Percentiles rank a stretch among this genome's conserved stretches.
Conservation (phyloP, 2,329 filamentous ascomycete genomes). For the Curvularia sp. region DNA sequence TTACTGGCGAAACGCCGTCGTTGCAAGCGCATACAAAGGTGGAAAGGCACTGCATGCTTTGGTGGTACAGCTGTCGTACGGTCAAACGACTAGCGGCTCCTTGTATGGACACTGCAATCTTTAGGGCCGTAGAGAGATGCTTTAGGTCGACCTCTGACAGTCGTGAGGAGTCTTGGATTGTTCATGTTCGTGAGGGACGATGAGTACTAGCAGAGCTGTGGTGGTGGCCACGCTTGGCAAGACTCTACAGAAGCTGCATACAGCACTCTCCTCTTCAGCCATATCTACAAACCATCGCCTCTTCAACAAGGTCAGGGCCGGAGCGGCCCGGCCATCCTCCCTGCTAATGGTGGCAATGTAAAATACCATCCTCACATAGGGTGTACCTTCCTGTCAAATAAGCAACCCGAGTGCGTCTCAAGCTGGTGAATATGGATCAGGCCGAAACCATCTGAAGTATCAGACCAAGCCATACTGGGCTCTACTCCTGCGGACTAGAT, state of each 20-base stretch:
- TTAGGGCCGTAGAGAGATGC: slow-evolving; percentile 17
- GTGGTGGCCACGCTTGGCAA: slow-evolving; percentile 10
- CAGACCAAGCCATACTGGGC: too few species aligned
- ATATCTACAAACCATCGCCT: slow-evolving; percentile 4
- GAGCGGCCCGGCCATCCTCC: background rate
- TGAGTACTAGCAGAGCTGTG: slow-evolving; percentile 10
- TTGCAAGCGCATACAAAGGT: slow-evolving; percentile 23
- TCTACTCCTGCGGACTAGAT: too few species aligned
- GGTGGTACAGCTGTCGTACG: slow-evolving; percentile 26
- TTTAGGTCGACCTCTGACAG: slow-evolving; percentile 13
- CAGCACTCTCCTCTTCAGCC: slow-evolving; percentile 14
- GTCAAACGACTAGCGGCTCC: slow-evolving; percentile 19
- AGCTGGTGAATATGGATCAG: too few species aligned
- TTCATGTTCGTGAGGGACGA: slow-evolving; percentile 9
- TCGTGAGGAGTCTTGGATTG: background rate
- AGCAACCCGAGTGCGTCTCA: too few species aligned
- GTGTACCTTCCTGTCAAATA: too few species aligned
- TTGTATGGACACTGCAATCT: slow-evolving; percentile 25
- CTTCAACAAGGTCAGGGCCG: background rate
- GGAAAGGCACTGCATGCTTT: slow-evolving; percentile 25
- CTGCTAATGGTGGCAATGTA: too few species aligned
- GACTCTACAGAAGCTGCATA: slow-evolving; percentile 1
- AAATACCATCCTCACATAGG: too few species aligned
- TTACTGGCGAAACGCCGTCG: slow-evolving; percentile 16
- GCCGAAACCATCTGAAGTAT: too few species aligned